Conservation (phyloP, 305 asterid genomes). For the Salvia sclarea region DNA sequence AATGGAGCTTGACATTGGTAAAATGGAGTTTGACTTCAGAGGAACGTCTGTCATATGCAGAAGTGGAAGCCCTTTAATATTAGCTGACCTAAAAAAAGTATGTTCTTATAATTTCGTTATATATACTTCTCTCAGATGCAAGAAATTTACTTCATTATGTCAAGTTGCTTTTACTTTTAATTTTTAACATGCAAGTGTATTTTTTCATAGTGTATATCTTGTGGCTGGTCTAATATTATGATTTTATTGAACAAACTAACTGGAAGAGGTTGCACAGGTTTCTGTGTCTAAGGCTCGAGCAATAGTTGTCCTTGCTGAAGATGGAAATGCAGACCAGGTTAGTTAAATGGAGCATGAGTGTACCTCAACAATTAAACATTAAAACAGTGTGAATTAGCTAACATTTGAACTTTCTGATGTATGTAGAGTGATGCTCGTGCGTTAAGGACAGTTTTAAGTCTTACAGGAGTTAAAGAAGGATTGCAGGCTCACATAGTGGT, state of each 20-base stretch:
- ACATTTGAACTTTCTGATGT: slow-evolving; percentile 32
- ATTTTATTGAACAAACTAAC: slow-evolving; percentile 38
- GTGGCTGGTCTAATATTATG: slow-evolving; percentile 20
- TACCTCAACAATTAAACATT: slow-evolving; percentile 30
- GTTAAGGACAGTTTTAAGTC: slow-evolving; percentile 84
- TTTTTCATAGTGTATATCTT: too few relatives aligned
- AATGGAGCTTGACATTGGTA: slow-evolving; percentile 92
- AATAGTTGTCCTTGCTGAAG: slow-evolving; percentile 89
- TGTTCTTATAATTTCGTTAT: background rate
- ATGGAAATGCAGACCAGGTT: slow-evolving; percentile 95
- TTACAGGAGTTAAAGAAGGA: slow-evolving; percentile 93
- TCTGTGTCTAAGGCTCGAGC: slow-evolving; percentile 95
- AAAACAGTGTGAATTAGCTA: slow-evolving; percentile 21
- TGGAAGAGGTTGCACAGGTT: slow-evolving; percentile 49
- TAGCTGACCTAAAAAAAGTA: slow-evolving; percentile 86
- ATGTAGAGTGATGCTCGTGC: slow-evolving; percentile 96
- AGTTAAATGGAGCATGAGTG: slow-evolving; percentile 31
- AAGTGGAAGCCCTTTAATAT: slow-evolving; percentile 90
- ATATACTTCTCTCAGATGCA: slow-evolving; percentile 15
- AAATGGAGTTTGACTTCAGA: slow-evolving; percentile 90
- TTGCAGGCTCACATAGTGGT: slow-evolving; percentile 86
- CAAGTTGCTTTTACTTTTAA: slow-evolving; percentile 11
- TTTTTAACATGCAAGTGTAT: too few relatives aligned
- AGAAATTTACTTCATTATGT: slow-evolving; percentile 17
- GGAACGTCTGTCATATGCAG: slow-evolving; percentile 94